Base-by-base conservation (phyloP, 148 eudicot genomes). In the Silene conica region DNA sequence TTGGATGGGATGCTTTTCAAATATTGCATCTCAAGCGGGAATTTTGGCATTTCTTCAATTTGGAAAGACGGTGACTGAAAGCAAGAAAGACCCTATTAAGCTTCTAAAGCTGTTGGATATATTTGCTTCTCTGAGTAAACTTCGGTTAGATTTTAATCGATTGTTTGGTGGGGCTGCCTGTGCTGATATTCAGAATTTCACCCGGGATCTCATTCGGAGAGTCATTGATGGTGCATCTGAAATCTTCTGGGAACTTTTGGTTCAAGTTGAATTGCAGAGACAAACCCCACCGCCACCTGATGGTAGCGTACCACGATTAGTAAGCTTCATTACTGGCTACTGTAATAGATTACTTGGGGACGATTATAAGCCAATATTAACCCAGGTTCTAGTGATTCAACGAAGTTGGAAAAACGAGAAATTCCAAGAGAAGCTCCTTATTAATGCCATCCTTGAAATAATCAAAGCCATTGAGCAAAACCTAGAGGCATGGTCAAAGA, bases 381-480 rank as follows among this genome's bases (percentile, higher is more conserved):
- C 88, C 13, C 96, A 88, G 72, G 96, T 87, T 72, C 76, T 90
- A 23, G 91, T 87, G 69, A 90, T 90, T 48, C 92, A 90, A 50
- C 81, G 89, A 46, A 90, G 96, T 82, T 90, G 96, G 96, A 90
- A 88, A 82, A 88, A 87, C 21, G 92, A 90, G 80, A 85, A 87
- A 68, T 90, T 85, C 81, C 92, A 90, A 78, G 96, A 90, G 73
- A 81, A 78, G 78, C 88, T 90, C 70, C 87, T 90, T 18, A 82
- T 80, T 18, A 79, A 83, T 61, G 92, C 89, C 76, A 81, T 90
- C 68, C 88, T 87, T 16, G 86, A 87, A 61, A 84, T 90, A 76
- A 81, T 88, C 21, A 84, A 76, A 84, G 90, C 96, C 78, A 86
- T 88, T 43, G 92, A 90, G 75, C 50, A 80, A 55, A 90, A 90